Evolutionary conservation across 768 basidiomycete genomes (phyloP).

Genomic region (Mycena haematopus): DNA sequence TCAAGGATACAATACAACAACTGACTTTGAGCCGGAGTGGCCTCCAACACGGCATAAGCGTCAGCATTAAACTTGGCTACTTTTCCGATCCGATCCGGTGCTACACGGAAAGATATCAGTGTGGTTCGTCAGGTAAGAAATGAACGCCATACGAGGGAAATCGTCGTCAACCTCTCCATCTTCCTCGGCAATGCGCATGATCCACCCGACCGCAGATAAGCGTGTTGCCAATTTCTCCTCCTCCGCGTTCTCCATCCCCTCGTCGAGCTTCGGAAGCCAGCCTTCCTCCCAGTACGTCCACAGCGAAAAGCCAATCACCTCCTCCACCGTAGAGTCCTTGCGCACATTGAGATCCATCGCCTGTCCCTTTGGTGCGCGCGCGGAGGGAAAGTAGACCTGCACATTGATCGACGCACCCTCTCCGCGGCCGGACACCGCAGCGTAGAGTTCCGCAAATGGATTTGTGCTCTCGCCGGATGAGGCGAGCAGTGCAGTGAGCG

Average conservation of each 20-base stretch:
- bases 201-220: slow-evolving; percentile 87
- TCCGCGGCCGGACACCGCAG: slow-evolving; percentile 80
- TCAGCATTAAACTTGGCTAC: slow-evolving; percentile 91
- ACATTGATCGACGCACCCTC: slow-evolving; percentile 68
- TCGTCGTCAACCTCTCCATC: slow-evolving; percentile 99
- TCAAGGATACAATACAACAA: slow-evolving; percentile 12
- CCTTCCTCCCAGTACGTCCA: slow-evolving; percentile 95
- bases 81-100: slow-evolving; percentile 86
- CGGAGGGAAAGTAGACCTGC: slow-evolving; percentile 86
- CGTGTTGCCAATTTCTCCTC: slow-evolving; percentile 64
- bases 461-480: slow-evolving; percentile 72
- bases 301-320: slow-evolving; percentile 91
- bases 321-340: slow-evolving; percentile 91
- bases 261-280: slow-evolving; percentile 79
- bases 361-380: slow-evolving; percentile 62
- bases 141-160: slow-evolving; percentile 82
- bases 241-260: slow-evolving; percentile 62
- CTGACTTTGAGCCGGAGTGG: slow-evolving; percentile 70
- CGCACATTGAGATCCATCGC: slow-evolving; percentile 78
- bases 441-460: slow-evolving; percentile 89
- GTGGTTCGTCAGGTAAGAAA: neutral
- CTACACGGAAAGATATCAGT: slow-evolving; percentile 49
- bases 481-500: slow-evolving; percentile 77
- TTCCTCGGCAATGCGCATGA: slow-evolving; percentile 91
- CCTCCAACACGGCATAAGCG: slow-evolving; percentile 88